A percentile compares a stretch with the other conserved stretches of the same genome.
These are phyloP conservation scores for Nigrospora osmanthi DNA, from an alignment of 2,329 filamentous ascomycete species.

Conservation along the genomic window DNA sequence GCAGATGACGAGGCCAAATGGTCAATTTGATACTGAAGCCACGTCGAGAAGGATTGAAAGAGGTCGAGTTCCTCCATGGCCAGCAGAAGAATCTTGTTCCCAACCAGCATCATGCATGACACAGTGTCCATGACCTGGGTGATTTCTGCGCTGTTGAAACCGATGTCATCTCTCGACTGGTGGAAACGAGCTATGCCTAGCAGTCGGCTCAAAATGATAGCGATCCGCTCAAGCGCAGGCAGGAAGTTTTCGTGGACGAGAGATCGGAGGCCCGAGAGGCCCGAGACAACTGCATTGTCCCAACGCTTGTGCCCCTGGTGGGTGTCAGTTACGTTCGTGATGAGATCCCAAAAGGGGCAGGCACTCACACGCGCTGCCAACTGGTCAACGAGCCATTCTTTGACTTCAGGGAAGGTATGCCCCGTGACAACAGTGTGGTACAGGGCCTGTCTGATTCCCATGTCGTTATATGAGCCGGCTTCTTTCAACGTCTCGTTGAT, in stretches of 20 bases:
- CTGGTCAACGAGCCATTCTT: constrained; percentile 84
- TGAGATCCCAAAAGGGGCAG: background rate
- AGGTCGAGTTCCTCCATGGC: constrained; percentile 71
- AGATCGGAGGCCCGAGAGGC: constrained; percentile 68
- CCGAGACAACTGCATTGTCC: constrained; percentile 78
- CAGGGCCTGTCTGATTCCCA: constrained; percentile 63
- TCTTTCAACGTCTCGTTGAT: constrained; percentile 69
- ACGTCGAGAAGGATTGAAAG: constrained; percentile 72
- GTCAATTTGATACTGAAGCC: constrained; percentile 80
- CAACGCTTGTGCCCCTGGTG: constrained; percentile 81
- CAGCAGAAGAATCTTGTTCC: constrained; percentile 63
- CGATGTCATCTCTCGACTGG: constrained; percentile 56
- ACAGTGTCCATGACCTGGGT: constrained; percentile 62
- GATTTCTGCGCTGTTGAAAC: constrained; percentile 56
- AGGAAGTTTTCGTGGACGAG: constrained; percentile 83
- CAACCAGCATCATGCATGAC: constrained; percentile 66
- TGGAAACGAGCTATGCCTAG: constrained; percentile 78
- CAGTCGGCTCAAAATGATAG: constrained; percentile 73
- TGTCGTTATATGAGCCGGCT: constrained; percentile 46
- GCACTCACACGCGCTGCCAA: constrained; percentile 62
- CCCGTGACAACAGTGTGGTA: constrained; percentile 83
- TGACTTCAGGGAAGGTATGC: constrained; percentile 65
- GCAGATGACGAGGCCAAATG: constrained; percentile 58
- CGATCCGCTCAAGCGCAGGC: constrained; percentile 76
- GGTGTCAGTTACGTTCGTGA: constrained; percentile 9